Conservation (phyloP, 768 basidiomycete genomes). For the Inosperma sp. region DNA sequence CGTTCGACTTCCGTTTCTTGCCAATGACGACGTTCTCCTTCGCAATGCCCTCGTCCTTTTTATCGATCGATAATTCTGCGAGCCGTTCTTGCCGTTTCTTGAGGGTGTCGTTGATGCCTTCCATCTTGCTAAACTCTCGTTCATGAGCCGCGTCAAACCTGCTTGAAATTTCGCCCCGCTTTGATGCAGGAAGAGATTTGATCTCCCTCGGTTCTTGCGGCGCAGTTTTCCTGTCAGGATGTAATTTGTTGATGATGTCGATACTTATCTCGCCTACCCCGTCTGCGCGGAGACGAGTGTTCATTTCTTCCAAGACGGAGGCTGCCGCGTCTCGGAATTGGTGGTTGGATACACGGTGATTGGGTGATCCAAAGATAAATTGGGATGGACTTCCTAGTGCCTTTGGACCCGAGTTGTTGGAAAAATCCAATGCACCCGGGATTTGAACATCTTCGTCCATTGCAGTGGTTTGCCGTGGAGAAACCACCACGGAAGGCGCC, state of each 20-base stretch:
- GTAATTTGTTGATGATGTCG: conserved; percentile 42
- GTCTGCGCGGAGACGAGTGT: conserved; percentile 56
- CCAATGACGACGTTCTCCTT: conserved; percentile 25
- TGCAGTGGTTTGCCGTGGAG: conserved; percentile 4
- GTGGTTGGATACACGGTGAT: conserved; percentile 56
- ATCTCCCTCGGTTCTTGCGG: conserved; percentile 19
- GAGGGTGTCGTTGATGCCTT: conserved; percentile 53
- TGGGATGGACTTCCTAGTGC: conserved; percentile 33
- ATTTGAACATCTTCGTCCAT: conserved; percentile 18
- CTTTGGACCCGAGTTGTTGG: conserved; percentile 30
- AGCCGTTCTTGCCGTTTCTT: conserved; percentile 26
- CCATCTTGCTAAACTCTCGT: conserved; percentile 70
- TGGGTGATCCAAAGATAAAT: conserved; percentile 78
- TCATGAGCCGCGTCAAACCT: conserved; percentile 61
- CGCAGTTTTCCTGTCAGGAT: conserved; percentile 23
- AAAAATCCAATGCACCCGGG: conserved; percentile 33
- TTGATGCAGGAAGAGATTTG: conserved; percentile 29
- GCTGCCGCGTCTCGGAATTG: conserved; percentile 64
- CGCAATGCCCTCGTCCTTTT: conserved; percentile 15
- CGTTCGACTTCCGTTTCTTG: conserved; percentile 53
- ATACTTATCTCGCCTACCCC: conserved; percentile 48
- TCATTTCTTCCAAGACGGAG: conserved; percentile 81
- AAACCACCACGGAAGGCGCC: conserved; percentile 18
- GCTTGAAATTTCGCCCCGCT: conserved; percentile 29
- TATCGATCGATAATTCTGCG: conserved; percentile 10